These are phyloP conservation scores for Colletotrichum sp. DNA, from an alignment of 2,329 filamentous ascomycete species.

Conservation along the genomic window DNA sequence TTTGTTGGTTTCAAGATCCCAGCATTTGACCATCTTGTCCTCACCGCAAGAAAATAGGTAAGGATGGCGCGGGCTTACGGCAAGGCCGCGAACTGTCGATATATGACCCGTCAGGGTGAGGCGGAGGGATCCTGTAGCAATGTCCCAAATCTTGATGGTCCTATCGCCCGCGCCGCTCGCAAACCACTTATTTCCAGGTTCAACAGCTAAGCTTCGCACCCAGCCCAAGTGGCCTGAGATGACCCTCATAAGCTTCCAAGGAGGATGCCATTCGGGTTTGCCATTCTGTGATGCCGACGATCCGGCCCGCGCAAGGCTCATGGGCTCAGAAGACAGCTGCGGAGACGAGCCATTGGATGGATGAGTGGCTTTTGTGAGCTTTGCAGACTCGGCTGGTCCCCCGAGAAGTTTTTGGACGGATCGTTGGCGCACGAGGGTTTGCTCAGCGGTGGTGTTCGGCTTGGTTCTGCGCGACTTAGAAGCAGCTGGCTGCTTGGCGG, in stretches of 20 bases:
- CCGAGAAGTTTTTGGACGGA: conserved; percentile 41
- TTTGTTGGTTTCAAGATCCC: conserved; percentile 99
- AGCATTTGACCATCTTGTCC: conserved; percentile 99
- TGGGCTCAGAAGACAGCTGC: conserved; percentile 23
- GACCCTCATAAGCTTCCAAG: conserved; percentile 98
- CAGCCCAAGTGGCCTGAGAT: conserved; percentile 96
- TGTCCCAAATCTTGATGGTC: conserved; percentile 98
- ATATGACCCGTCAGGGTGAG: conserved; percentile 94
- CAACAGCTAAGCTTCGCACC: conserved; percentile 88
- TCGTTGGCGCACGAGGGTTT: conserved; percentile 42
- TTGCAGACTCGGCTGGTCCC: conserved; percentile 4
- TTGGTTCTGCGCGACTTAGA: conserved; percentile 43
- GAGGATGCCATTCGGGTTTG: conserved; percentile 94
- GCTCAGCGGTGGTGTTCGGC: conserved; percentile 48
- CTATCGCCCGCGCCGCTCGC: conserved; percentile 93
- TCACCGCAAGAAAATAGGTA: conserved; percentile 98
- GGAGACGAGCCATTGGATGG: background rate
- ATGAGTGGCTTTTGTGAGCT: background rate
- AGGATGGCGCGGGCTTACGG: conserved; percentile 90
- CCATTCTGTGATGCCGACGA: conserved; percentile 40
- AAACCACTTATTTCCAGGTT: conserved; percentile 98
- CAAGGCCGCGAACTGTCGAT: conserved; percentile 88
- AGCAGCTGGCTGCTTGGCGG: conserved; percentile 73
- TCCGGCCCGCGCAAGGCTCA: conserved; percentile 34
- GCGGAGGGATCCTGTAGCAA: conserved; percentile 83